Base-by-base conservation (phyloP, 176 grass and related monocot genomes). In the Elaeis guineensis region DNA sequence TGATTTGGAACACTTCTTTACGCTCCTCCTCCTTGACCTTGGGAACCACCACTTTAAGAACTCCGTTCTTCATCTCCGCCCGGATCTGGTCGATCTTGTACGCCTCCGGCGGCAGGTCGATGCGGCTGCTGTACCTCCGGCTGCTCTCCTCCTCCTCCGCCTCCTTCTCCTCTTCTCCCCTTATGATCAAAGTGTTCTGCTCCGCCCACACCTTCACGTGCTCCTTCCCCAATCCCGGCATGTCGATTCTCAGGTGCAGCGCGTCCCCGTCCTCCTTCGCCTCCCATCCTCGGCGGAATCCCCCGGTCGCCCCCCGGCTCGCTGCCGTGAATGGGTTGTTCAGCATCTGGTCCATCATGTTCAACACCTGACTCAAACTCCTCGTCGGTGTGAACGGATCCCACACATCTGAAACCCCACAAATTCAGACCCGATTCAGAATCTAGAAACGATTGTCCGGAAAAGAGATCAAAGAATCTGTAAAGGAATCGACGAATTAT, bases 31-130 rank as follows among this genome's bases (percentile, higher is more conserved):
- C 1, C 78, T 85, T 88, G 0, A 82, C 80, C 84, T 77, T 95
- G 19, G 91, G 91, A 67, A 95, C 80, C 22, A 82, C 77, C 54
- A 90, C 91, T 69, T 54, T 85, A 53, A 95, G 89, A 63, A 85
- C 51, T 25, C 89, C 89, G 17, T 89, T 96, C 80, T 88, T 96
- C 83, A 96, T 90, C 80, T 96, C 91, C 6, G 86, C 91, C 62
- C 73, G 79, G 77, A 96, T 91, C 81, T 91, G 62, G 74, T 96
- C 87, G 80, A 91, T 70, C 72, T 14, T 74, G 66, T 75, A 91
- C 26, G 75, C 74, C 19, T 85, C 83, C 1, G 75, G 29, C 24
- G 92, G 62, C 30, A 96, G 78, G 17, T 85, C 83, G 65, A 96
- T 70, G 29, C 75, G 80, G 55, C 80, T 67, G 25, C 78, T 66